These are phyloP conservation scores for Oryza officinalis DNA, from an alignment of 176 grass and related monocot species.

Conservation along the genomic window DNA sequence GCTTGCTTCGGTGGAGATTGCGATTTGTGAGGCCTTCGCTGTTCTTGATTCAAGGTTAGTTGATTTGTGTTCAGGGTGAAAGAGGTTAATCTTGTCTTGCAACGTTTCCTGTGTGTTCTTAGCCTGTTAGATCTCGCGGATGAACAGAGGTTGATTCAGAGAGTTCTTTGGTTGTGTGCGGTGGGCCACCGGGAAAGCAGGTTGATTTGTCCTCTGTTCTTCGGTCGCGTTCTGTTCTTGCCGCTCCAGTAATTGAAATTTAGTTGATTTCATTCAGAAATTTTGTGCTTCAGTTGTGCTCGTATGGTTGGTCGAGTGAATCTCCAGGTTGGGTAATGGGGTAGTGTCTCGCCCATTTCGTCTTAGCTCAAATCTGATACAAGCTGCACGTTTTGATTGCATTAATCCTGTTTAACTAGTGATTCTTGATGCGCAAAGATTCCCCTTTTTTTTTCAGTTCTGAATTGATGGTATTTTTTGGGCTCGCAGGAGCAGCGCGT, in stretches of 20 bases:
- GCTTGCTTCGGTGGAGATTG: not conserved
- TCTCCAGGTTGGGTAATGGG: not conserved
- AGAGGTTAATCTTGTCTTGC: not conserved
- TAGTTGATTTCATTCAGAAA: not conserved
- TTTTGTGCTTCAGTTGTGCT: not conserved
- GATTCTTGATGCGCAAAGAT: slow-evolving; percentile 2
- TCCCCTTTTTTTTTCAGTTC: not conserved
- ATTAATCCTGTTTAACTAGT: not conserved
- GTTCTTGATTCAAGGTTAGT: slow-evolving; percentile 42
- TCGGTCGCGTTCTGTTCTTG: not conserved
- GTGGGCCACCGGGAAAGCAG: too few relatives aligned
- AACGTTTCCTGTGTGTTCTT: not conserved
- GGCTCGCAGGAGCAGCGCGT: not conserved
- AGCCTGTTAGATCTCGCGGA: not conserved
- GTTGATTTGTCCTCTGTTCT: too few relatives aligned
- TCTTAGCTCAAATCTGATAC: not conserved
- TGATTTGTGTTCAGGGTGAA: not conserved
- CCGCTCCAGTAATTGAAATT: too few relatives aligned
- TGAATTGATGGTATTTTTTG: not conserved
- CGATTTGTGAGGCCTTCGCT: not conserved
- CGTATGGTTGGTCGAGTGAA: not conserved
- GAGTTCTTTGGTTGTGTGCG: too few relatives aligned
- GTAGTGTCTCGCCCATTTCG: not conserved
- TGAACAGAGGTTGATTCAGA: not conserved
- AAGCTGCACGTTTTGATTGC: not conserved